A percentile compares a stretch with the other conserved stretches of the same genome.
phyloP scores from a whole-genome alignment of 371 early-diverging fungal genomes.

The Circinella minor region DNA sequence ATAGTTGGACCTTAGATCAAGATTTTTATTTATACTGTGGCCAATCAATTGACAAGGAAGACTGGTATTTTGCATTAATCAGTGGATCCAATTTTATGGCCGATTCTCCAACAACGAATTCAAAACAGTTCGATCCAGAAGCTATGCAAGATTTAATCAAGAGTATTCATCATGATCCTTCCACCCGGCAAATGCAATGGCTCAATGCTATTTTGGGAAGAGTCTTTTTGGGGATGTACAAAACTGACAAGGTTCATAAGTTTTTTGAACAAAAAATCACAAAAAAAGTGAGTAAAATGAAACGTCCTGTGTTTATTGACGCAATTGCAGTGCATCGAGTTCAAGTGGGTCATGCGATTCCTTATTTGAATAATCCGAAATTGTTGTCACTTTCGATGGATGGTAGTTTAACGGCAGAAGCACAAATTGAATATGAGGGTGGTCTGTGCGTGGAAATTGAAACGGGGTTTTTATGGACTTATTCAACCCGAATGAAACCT shows the following conservation, averaged over 20 bases:
- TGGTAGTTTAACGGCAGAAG: conserved; percentile 75
- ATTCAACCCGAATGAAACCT: conserved; percentile 62
- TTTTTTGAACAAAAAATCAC: conserved; percentile 66
- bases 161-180: conserved; percentile 58
- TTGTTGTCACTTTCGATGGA: conserved; percentile 66
- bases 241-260: conserved; percentile 61
- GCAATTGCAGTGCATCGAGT: conserved; percentile 79
- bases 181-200: conserved; percentile 73
- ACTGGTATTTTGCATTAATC: conserved; percentile 78
- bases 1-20: conserved; percentile 23
- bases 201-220: conserved; percentile 90
- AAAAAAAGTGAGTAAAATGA: conserved; percentile 65
- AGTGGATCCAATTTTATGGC: conserved; percentile 43
- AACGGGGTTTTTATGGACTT: conserved; percentile 54
- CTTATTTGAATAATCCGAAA: conserved; percentile 78
- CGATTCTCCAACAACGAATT: conserved; percentile 41
- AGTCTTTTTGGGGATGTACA: conserved; percentile 71
- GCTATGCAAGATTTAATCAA: conserved; percentile 55
- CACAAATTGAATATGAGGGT: conserved; percentile 80
- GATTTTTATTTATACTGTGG: conserved; percentile 56
- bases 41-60: conserved; percentile 81
- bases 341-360: conserved; percentile 80
- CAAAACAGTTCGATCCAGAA: conserved; percentile 49
- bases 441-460: conserved; percentile 73
- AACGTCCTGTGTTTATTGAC: conserved; percentile 75